A percentile compares a stretch with the other conserved stretches of the same genome.
Conservation (phyloP, 2,329 filamentous ascomycete species). For the Amauroascus niger region DNA sequence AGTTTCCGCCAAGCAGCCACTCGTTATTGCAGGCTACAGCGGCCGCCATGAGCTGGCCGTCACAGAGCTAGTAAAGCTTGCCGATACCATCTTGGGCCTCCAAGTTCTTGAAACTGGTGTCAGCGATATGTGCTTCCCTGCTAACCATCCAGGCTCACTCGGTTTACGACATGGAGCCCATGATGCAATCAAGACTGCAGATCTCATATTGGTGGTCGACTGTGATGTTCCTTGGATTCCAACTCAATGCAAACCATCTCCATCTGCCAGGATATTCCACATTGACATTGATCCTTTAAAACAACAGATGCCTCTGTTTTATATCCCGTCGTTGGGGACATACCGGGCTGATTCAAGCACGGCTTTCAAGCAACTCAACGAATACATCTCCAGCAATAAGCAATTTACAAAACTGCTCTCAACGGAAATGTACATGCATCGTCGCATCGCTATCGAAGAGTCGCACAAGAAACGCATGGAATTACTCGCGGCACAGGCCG, state of each 20-base stretch:
- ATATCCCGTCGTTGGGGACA: slow-evolving; percentile 55
- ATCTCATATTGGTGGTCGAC: slow-evolving; percentile 75
- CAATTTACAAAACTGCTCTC: slow-evolving; percentile 37
- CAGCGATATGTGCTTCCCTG: slow-evolving; percentile 44
- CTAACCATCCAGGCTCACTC: slow-evolving; percentile 47
- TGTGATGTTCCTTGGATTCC: slow-evolving; percentile 91
- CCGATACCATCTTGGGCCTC: slow-evolving; percentile 40
- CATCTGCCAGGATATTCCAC: slow-evolving; percentile 51
- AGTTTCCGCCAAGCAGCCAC: slow-evolving; percentile 39
- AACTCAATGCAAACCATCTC: slow-evolving; percentile 56
- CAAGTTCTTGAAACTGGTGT: slow-evolving; percentile 46
- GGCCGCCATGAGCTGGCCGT: slow-evolving; percentile 40
- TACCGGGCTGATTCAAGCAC: slow-evolving; percentile 58
- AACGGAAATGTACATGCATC: slow-evolving; percentile 34
- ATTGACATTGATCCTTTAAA: slow-evolving; percentile 60
- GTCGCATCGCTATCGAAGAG: slow-evolving; percentile 48
- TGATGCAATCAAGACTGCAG: slow-evolving; percentile 62
- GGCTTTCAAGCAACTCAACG: slow-evolving; percentile 59
- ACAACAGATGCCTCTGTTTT: slow-evolving; percentile 64
- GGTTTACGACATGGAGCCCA: slow-evolving; percentile 67
- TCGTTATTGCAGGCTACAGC: slow-evolving; percentile 44
- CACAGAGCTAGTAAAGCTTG: slow-evolving; percentile 38
- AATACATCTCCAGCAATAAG: slow-evolving; percentile 46
- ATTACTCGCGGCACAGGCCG: slow-evolving; percentile 48
- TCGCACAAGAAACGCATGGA: slow-evolving; percentile 51